Percentiles rank a stretch among this genome's conserved stretches.
Evolutionary conservation across 2,329 filamentous ascomycete genomes (phyloP).

Genomic region (Chaetomiaceae sp.): DNA sequence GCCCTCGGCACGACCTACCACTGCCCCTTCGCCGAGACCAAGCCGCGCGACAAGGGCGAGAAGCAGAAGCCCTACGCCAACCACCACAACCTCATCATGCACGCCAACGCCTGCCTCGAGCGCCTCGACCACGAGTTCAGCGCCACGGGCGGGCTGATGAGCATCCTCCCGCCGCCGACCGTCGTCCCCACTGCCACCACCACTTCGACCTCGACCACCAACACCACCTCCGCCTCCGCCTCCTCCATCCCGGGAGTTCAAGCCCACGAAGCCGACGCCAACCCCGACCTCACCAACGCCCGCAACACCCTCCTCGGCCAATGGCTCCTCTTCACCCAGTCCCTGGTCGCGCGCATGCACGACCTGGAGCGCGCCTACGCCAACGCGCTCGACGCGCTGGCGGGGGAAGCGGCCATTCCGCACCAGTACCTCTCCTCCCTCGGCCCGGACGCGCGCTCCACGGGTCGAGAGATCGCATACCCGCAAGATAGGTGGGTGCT

Average conservation of each 20-base stretch:
- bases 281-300: constrained; percentile 38
- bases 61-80: constrained; percentile 38
- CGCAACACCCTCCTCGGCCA: constrained; percentile 54
- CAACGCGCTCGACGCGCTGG: constrained; percentile 47
- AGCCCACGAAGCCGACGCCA: constrained; percentile 27
- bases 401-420: constrained; percentile 47
- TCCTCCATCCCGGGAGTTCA: too few species aligned
- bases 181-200: not conserved
- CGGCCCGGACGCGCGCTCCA: constrained; percentile 48
- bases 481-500: constrained; percentile 55
- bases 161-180: constrained; percentile 42
- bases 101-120: constrained; percentile 57
- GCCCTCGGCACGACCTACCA: constrained; percentile 39
- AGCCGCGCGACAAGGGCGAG: constrained; percentile 21
- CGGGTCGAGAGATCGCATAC: constrained; percentile 48
- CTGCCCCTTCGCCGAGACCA: constrained; percentile 40
- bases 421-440: constrained; percentile 48
- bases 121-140: constrained; percentile 56
- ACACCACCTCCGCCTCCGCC: constrained; percentile 7
- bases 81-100: constrained; percentile 49
- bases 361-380: constrained; percentile 53
- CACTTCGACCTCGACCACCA: not conserved
- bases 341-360: constrained; percentile 51
- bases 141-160: constrained; percentile 51
- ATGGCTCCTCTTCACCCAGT: constrained; percentile 51